Conservation (phyloP, 2,329 filamentous ascomycete genomes). For the Aspergillus sp. region DNA sequence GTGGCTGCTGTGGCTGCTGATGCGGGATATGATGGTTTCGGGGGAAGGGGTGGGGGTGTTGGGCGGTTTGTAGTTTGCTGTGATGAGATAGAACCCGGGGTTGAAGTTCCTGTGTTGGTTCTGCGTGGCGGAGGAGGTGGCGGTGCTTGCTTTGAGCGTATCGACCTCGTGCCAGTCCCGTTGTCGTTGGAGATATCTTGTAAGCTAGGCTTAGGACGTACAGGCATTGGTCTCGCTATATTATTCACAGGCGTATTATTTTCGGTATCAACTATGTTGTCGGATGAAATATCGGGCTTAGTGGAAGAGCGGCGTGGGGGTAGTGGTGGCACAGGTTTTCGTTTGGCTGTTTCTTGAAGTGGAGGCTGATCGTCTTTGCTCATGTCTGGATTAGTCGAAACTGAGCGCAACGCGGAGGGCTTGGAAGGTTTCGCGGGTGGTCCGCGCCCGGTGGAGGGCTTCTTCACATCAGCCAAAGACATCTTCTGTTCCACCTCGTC, state of each 20-base stretch:
- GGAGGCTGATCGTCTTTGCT: conserved; percentile 12
- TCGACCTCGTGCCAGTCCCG: not conserved
- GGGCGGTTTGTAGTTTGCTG: conserved; percentile 19
- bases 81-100: conserved; percentile 14
- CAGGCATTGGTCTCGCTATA: conserved; percentile 11
- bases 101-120: conserved; percentile 31
- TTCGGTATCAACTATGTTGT: not conserved
- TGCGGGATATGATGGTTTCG: conserved; percentile 30
- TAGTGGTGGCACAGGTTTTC: conserved; percentile 41
- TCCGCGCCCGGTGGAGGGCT: conserved; percentile 24
- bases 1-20: conserved; percentile 19
- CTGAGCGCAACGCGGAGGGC: conserved; percentile 44
- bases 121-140: conserved; percentile 36
- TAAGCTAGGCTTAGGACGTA: not conserved
- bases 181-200: conserved; percentile 7
- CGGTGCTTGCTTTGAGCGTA: conserved; percentile 31
- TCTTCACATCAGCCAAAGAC: conserved; percentile 16
- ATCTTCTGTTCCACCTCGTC: conserved; percentile 32
- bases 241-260: conserved; percentile 8
- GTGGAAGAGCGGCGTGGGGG: conserved; percentile 37
- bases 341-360: conserved; percentile 28
- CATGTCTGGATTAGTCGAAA: conserved; percentile 28
- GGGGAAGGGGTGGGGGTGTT: conserved; percentile 1
- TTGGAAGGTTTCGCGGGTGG: conserved; percentile 50
- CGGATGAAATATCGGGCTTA: conserved; percentile 13